phyloP scores from a whole-genome alignment of 352 stramenopile species.

The Pythium apleroticum region DNA sequence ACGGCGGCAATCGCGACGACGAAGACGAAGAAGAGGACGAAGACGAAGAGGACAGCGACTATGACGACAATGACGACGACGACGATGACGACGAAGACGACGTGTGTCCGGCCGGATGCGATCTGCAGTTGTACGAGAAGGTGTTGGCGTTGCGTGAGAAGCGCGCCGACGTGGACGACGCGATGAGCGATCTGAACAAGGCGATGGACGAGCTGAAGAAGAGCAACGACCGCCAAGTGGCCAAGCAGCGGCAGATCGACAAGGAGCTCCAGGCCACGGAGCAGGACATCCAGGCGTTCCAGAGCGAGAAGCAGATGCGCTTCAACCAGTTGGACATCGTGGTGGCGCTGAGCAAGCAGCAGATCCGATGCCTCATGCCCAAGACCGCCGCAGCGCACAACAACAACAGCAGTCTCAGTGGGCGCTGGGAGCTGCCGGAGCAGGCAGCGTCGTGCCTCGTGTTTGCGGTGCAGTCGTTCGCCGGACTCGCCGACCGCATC shows the following conservation, averaged over 20 bases:
- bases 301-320: conserved; percentile 93
- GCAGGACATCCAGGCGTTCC: conserved; percentile 89
- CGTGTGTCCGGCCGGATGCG: conserved; percentile 86
- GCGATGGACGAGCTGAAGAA: conserved; percentile 89
- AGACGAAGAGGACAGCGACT: conserved; percentile 63
- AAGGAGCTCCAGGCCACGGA: conserved; percentile 90
- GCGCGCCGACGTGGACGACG: conserved; percentile 90
- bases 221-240: conserved; percentile 76
- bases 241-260: conserved; percentile 89
- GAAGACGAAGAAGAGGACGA: conserved; percentile 78
- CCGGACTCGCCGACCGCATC: conserved; percentile 69
- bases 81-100: conserved; percentile 93
- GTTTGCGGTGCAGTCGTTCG: conserved; percentile 65
- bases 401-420: neutral
- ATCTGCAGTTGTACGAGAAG: conserved; percentile 90
- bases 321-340: conserved; percentile 90
- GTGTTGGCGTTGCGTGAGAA: conserved; percentile 91
- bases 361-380: conserved; percentile 66
- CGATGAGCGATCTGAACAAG: conserved; percentile 81
- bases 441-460: conserved; percentile 61
- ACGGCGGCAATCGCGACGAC: conserved; percentile 54
- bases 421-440: conserved; percentile 49
- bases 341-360: conserved; percentile 67
- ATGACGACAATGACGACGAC: conserved; percentile 90
- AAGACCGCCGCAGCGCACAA: neutral